phyloP scores from a whole-genome alignment of 148 eudicot species.

The Rhododendron mucronatum region DNA sequence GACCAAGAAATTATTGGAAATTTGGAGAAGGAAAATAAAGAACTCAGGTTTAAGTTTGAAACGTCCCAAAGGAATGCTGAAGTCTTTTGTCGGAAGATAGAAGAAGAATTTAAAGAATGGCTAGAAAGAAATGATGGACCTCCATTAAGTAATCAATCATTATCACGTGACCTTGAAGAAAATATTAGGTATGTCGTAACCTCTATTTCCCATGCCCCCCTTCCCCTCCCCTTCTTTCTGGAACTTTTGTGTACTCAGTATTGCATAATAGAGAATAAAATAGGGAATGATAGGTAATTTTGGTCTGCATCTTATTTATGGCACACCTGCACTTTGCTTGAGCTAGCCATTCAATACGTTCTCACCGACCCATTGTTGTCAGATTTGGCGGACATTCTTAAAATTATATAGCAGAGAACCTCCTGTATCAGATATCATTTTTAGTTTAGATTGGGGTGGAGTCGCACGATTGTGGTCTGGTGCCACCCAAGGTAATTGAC shows the following conservation, averaged over 20 bases:
- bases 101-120: slow-evolving; percentile 29
- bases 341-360: not conserved
- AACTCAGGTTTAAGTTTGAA: slow-evolving; percentile 33
- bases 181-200: slow-evolving; percentile 21
- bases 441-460: not conserved
- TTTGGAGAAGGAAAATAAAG: slow-evolving; percentile 48
- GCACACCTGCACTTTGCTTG: not conserved
- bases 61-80: slow-evolving; percentile 28
- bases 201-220: not conserved
- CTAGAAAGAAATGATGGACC: not conserved
- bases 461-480: not conserved
- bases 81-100: slow-evolving; percentile 29
- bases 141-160: not conserved
- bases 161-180: slow-evolving; percentile 17
- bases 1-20: slow-evolving; percentile 25
- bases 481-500: not conserved
- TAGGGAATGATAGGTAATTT: not conserved
- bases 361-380: not conserved
- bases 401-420: not conserved
- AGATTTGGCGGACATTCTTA: not conserved
- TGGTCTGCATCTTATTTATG: not conserved
- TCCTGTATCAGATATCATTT: not conserved
- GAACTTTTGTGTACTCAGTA: not conserved
- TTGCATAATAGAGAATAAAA: not conserved
- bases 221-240: not conserved